phyloP scores from a whole-genome alignment of 345 rosid genomes.

The Iberis pinnata region DNA sequence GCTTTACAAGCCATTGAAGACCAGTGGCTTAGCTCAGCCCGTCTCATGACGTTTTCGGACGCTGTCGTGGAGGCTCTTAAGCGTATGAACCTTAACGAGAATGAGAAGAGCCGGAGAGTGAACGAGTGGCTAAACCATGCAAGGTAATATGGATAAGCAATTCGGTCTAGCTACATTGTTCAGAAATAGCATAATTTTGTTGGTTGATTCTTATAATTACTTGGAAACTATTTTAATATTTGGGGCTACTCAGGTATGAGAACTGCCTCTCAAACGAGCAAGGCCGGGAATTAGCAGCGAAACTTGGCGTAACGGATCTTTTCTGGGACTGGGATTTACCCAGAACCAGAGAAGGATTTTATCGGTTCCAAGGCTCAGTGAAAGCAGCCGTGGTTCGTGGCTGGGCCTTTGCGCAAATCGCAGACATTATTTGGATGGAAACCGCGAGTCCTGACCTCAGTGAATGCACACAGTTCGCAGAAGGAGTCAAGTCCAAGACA shows the following conservation, averaged over 20 bases:
- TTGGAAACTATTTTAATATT: too few species aligned
- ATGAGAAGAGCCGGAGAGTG: slow-evolving; percentile 51
- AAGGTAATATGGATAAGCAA: slow-evolving; percentile 26
- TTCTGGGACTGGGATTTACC: slow-evolving; percentile 99
- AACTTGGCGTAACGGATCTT: slow-evolving; percentile 61
- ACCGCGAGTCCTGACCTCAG: slow-evolving; percentile 70
- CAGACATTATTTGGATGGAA: slow-evolving; percentile 94
- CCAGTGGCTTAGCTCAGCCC: slow-evolving; percentile 66
- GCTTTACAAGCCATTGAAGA: slow-evolving; percentile 79
- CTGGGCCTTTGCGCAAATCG: slow-evolving; percentile 77
- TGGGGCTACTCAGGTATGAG: slow-evolving; percentile 31
- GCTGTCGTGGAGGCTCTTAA: slow-evolving; percentile 56
- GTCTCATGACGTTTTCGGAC: slow-evolving; percentile 72
- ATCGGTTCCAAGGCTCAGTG: slow-evolving; percentile 83
- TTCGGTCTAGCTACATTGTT: too few species aligned
- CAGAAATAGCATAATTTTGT: too few species aligned
- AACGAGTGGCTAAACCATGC: slow-evolving; percentile 67
- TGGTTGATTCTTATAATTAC: too few species aligned
- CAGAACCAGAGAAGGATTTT: slow-evolving; percentile 91
- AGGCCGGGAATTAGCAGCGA: slow-evolving; percentile 61
- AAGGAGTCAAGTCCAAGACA: slow-evolving; percentile 57
- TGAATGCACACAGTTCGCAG: slow-evolving; percentile 68
- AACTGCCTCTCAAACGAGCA: slow-evolving; percentile 66
- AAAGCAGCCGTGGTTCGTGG: slow-evolving; percentile 79
- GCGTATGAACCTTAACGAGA: slow-evolving; percentile 47